A percentile compares a stretch with the other conserved stretches of the same genome.
These are phyloP conservation scores for Diaporthe citri DNA, from an alignment of 2,329 filamentous ascomycete genomes.

Conservation along the genomic window DNA sequence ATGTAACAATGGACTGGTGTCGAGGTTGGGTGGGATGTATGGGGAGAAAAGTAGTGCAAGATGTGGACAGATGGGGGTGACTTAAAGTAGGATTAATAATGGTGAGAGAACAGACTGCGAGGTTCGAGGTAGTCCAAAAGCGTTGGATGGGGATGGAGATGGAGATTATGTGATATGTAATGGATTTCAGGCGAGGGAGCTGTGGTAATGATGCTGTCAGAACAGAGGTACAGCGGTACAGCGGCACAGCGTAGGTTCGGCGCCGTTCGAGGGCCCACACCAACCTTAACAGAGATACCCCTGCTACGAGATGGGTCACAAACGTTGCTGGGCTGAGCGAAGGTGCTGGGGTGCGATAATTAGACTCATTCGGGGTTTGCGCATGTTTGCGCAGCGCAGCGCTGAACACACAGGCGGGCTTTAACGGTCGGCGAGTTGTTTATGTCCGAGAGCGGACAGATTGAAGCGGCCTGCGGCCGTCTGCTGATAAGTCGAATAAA, in stretches of 20 bases:
- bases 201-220: conserved; percentile 38
- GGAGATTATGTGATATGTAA: conserved; percentile 42
- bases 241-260: conserved; percentile 25
- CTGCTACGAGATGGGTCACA: conserved; percentile 28
- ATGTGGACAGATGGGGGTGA: conserved; percentile 30
- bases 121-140: conserved; percentile 5
- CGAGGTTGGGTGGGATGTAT: conserved; percentile 11
- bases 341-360: conserved; percentile 33
- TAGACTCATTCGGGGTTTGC: conserved; percentile 34
- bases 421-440: conserved; percentile 52
- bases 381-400: conserved; percentile 18
- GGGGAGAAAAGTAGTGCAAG: conserved; percentile 32
- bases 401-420: conserved; percentile 36
- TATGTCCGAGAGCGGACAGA: conserved; percentile 52
- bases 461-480: conserved; percentile 33
- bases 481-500: conserved; percentile 30
- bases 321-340: conserved; percentile 39
- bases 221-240: conserved; percentile 15
- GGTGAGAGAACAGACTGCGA: conserved; percentile 29
- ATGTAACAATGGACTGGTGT: conserved; percentile 13
- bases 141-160: conserved; percentile 32
- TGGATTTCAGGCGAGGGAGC: conserved; percentile 27
- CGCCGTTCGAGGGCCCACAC: conserved; percentile 38
- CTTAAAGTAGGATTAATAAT: conserved; percentile 41
- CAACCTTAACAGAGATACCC: conserved; percentile 33